These are phyloP conservation scores for Fusarium setosum DNA, from an alignment of 2,329 filamentous ascomycete species.

Conservation along the genomic window DNA sequence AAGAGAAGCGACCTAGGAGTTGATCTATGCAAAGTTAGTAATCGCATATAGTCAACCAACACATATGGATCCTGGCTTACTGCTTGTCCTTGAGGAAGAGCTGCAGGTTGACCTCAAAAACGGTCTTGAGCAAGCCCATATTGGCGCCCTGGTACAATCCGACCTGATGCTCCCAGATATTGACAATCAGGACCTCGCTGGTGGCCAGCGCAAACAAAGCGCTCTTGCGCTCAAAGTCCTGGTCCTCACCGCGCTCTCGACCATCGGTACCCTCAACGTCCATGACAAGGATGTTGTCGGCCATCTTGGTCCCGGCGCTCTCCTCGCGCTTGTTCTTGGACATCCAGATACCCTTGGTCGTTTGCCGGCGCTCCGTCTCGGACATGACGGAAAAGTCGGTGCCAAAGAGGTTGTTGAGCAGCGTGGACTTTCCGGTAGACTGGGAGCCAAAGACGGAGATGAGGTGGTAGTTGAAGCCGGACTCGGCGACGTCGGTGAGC, in stretches of 20 bases:
- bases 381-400: conserved; percentile 99
- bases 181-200: conserved; percentile 97
- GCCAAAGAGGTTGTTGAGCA: conserved; percentile 95
- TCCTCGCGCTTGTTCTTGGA: conserved; percentile 87
- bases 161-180: conserved; percentile 99
- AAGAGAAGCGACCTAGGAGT: conserved; percentile 92
- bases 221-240: conserved; percentile 99
- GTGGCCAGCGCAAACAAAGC: conserved; percentile 96
- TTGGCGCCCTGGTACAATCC: conserved; percentile 98
- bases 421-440: conserved; percentile 97
- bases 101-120: conserved; percentile 98
- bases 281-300: conserved; percentile 98
- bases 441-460: conserved; percentile 99
- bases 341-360: conserved; percentile 99
- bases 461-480: conserved; percentile 99
- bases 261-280: conserved; percentile 98
- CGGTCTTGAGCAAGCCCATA: conserved; percentile 98
- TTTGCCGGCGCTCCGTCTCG: conserved; percentile 92
- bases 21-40: conserved; percentile 64
- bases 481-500: conserved; percentile 81
- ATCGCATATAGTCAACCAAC: background rate
- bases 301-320: conserved; percentile 73
- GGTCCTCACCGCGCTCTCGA: conserved; percentile 94
- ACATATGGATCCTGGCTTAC: conserved; percentile 61
- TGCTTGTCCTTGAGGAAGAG: conserved; percentile 96